Conservation (phyloP, 306 rosid genomes). For the Dalbergia cochinchinensis region DNA sequence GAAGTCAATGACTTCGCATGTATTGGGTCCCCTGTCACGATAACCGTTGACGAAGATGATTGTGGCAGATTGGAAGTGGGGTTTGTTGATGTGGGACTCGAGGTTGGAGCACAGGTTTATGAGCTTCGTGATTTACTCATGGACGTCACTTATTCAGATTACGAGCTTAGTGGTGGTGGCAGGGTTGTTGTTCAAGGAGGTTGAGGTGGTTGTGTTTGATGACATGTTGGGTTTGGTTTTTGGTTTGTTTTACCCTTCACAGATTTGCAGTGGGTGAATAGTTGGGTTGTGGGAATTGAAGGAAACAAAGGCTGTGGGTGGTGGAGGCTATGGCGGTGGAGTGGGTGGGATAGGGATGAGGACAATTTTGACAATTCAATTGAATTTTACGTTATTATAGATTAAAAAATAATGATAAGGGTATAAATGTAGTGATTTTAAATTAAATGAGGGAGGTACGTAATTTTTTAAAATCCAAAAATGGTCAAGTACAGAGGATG, state of each 20-base stretch:
- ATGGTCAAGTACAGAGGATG: too few species aligned
- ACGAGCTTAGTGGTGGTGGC: not conserved
- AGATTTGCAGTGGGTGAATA: too few species aligned
- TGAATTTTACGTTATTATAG: too few species aligned
- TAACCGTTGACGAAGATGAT: slow-evolving; percentile 90
- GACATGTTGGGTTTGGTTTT: not conserved
- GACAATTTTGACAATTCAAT: too few species aligned
- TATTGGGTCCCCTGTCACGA: slow-evolving; percentile 83
- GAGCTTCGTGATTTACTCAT: slow-evolving; percentile 76
- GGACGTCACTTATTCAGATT: slow-evolving; percentile 81
- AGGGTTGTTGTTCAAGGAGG: not conserved
- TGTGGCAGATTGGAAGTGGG: slow-evolving; percentile 63
- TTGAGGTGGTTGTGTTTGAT: not conserved
- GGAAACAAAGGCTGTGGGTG: too few species aligned
- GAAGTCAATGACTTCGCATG: slow-evolving; percentile 74
- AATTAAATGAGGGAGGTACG: too few species aligned
- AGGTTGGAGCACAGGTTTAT: slow-evolving; percentile 76
- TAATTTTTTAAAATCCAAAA: too few species aligned
- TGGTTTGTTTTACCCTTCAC: not conserved
- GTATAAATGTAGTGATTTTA: too few species aligned
- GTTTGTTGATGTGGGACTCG: slow-evolving; percentile 44
- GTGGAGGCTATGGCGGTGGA: too few species aligned
- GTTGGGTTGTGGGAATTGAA: not conserved
- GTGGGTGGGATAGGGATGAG: too few species aligned
- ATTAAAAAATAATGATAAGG: too few species aligned